These are phyloP conservation scores for Coccinonectria pachysandricola DNA, from an alignment of 2,329 filamentous ascomycete species.

Conservation along the genomic window DNA sequence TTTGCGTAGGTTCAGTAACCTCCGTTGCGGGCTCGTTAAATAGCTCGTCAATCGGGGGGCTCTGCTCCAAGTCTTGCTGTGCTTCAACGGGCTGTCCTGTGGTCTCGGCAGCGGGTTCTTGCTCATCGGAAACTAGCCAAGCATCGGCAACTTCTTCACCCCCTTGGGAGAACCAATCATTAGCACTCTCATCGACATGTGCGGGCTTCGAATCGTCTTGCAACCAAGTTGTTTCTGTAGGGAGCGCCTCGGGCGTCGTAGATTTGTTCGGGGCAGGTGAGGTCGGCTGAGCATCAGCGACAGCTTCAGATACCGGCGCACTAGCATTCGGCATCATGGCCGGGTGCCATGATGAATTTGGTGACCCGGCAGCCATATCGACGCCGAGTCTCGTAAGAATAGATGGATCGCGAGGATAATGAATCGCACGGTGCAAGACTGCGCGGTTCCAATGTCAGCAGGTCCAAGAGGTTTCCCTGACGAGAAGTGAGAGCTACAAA, in stretches of 20 bases:
- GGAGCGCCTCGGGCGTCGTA: conserved; percentile 4
- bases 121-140: conserved; percentile 16
- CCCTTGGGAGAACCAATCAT: conserved; percentile 15
- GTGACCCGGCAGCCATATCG: conserved; percentile 28
- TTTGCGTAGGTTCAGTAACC: conserved; percentile 7
- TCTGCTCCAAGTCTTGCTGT: too few species aligned
- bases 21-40: conserved; percentile 6
- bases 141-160: conserved; percentile 13
- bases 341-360: conserved; percentile 30
- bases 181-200: conserved; percentile 3
- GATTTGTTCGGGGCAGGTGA: conserved; percentile 10
- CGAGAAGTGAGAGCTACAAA: too few species aligned
- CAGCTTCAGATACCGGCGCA: conserved; percentile 9
- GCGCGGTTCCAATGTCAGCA: too few species aligned
- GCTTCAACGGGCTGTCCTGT: too few species aligned
- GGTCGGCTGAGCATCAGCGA: conserved; percentile 11
- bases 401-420: conserved; percentile 7
- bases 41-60: too few species aligned
- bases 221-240: conserved; percentile 7
- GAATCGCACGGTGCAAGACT: too few species aligned
- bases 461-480: too few species aligned
- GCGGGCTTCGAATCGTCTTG: conserved; percentile 4
- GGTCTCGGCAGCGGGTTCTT: conserved; percentile 1
- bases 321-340: conserved; percentile 28
- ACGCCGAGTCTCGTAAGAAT: conserved; percentile 9